Base-by-base conservation (phyloP, 495 filamentous ascomycete genomes). In the Penicillium arizonense region DNA sequence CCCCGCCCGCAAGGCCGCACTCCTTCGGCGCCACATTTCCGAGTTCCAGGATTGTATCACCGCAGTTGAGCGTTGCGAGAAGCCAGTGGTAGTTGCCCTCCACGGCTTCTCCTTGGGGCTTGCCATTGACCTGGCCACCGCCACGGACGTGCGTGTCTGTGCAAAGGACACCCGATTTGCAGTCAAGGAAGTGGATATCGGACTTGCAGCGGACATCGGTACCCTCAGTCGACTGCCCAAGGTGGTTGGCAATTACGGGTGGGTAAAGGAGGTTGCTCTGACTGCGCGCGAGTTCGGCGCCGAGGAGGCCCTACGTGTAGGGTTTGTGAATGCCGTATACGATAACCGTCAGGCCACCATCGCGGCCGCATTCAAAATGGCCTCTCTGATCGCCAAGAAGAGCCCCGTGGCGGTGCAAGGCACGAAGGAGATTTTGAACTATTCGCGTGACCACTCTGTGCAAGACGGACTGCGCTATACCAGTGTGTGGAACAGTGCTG, bases 101-200 rank as follows among this genome's bases (percentile, higher is more conserved):
- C 91, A 97, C 65, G 92, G 92, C 14, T 83, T 87, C 63, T 75
- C 84, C 5, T 80, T 88, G 45, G 94, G 94, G 1, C 77, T 97
- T 21, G 94, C 85, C 8, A 86, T 98, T 59, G 94, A 98, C 64
- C 77, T 98, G 39, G 75, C 84, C 42, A 82, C 82, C 37, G 85
- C 87, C 44, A 82, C 86, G 42, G 94, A 97, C 63, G 79, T 98
- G 46, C 84, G 94, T 11, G 72, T 97, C 51, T 88, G 82, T 58
- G 76, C 84, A 0, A 61, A 70, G 12, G 78, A 85, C 43, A 77
- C 84, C 1, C 76, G 73, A 21, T 89, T 97, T 58, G 76, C 84
- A 0, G 90, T 97, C 20, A 96, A 96, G 64, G 95, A 97, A 73
- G 90, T 96, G 12, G 94, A 97, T 64, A 95, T 97, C 33, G 94